phyloP scores from a whole-genome alignment of 495 filamentous ascomycete genomes.

The Hypoxylon perforatum region DNA sequence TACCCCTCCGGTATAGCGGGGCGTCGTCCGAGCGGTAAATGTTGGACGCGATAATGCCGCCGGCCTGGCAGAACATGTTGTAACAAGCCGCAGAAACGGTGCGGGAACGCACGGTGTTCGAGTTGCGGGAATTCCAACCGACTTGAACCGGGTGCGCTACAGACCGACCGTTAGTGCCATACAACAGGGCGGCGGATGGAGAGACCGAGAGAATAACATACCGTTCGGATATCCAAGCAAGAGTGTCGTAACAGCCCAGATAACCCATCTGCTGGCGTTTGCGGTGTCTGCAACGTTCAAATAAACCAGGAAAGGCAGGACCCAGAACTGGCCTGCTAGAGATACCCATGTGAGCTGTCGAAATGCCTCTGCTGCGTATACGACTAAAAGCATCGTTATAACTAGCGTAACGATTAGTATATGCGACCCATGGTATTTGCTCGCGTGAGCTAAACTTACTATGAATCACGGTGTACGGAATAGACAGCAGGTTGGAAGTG shows the following conservation, averaged over 20 bases:
- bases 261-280: conserved; percentile 59
- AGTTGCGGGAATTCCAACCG: conserved; percentile 59
- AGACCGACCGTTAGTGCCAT: background rate
- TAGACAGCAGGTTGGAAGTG: conserved; percentile 65
- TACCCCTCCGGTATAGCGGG: conserved; percentile 71
- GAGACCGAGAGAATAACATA: conserved; percentile 41
- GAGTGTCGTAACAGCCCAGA: conserved; percentile 66
- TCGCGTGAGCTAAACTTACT: conserved; percentile 33
- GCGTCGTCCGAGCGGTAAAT: conserved; percentile 73
- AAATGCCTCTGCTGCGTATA: conserved; percentile 60
- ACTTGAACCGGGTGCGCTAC: conserved; percentile 56
- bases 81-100: conserved; percentile 69
- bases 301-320: conserved; percentile 64
- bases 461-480: conserved; percentile 48
- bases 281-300: conserved; percentile 57
- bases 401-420: conserved; percentile 36
- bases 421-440: conserved; percentile 1
- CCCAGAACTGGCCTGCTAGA: conserved; percentile 61
- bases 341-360: conserved; percentile 58
- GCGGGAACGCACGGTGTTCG: conserved; percentile 65
- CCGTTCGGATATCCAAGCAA: conserved; percentile 67
- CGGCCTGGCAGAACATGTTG: conserved; percentile 76
- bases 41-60: conserved; percentile 71
- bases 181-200: background rate
- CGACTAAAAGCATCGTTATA: conserved; percentile 56